A percentile compares a stretch with the other conserved stretches of the same genome.
Evolutionary conservation across 129 eudicot species (phyloP).

Genomic region (Escallonia herrerae): DNA sequence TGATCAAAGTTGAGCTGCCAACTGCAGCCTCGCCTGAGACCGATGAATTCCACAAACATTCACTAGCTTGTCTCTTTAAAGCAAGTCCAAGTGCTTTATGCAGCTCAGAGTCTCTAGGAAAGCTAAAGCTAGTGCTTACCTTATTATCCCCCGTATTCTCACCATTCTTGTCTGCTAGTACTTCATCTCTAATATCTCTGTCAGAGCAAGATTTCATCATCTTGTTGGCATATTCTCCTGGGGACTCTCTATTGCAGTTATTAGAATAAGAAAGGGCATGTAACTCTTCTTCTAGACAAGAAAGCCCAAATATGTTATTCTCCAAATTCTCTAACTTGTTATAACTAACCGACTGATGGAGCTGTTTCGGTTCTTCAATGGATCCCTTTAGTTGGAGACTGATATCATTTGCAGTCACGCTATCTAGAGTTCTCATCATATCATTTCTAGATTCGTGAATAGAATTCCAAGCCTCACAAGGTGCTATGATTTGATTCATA

Average conservation of each 20-base stretch:
- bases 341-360: conserved; percentile 15
- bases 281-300: conserved; percentile 17
- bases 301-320: conserved; percentile 4
- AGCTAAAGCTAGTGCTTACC: conserved; percentile 28
- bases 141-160: conserved; percentile 3
- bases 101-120: conserved; percentile 54
- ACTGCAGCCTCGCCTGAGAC: conserved; percentile 15
- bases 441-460: conserved; percentile 7
- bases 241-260: conserved; percentile 5
- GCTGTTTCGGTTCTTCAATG: conserved; percentile 17
- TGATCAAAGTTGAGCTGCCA: conserved; percentile 7
- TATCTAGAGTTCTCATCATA: not conserved
- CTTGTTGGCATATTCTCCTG: conserved; percentile 9
- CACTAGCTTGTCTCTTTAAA: conserved; percentile 16
- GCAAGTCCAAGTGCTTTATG: conserved; percentile 61
- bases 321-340: conserved; percentile 9
- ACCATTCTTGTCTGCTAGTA: conserved; percentile 7
- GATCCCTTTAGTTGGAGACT: conserved; percentile 13
- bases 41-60: conserved; percentile 12
- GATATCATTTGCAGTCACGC: conserved; percentile 3
- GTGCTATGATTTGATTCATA: conserved; percentile 18
- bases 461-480: conserved; percentile 18
- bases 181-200: conserved; percentile 6
- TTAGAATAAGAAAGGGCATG: conserved; percentile 8
- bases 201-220: conserved; percentile 10